Conservation (phyloP, 2,329 filamentous ascomycete genomes). For the Epichloe hybrida region DNA sequence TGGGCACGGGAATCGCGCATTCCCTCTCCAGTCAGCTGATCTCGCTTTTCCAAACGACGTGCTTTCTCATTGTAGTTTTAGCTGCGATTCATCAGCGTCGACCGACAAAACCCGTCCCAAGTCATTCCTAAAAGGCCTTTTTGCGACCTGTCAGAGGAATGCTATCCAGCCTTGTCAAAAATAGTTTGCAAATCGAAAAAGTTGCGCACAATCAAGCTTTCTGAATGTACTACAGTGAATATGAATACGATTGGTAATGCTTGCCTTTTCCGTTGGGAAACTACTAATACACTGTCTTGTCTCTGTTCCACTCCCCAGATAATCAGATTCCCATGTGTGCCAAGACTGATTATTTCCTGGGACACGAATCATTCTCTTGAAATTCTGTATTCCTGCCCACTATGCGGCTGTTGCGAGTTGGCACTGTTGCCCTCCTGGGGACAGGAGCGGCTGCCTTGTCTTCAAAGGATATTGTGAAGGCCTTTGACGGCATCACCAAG, state of each 20-base stretch:
- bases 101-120: not conserved
- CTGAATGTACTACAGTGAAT: not conserved
- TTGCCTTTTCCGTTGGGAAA: too few species aligned
- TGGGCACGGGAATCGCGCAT: not conserved
- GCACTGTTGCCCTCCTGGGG: constrained; percentile 8
- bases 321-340: too few species aligned
- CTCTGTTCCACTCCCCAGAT: too few species aligned
- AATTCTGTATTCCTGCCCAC: too few species aligned
- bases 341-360: too few species aligned
- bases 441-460: constrained; percentile 5
- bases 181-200: not conserved
- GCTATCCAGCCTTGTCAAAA: not conserved
- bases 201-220: not conserved
- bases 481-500: constrained; percentile 7
- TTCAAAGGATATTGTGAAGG: constrained; percentile 3
- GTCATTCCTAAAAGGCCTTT: not conserved
- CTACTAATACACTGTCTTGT: too few species aligned
- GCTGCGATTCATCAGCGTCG: not conserved
- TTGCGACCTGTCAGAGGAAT: not conserved
- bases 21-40: not conserved
- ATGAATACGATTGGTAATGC: not conserved
- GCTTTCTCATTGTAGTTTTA: not conserved
- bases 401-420: constrained; percentile 8
- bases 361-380: too few species aligned
- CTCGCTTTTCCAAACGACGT: not conserved